phyloP scores from a whole-genome alignment of 163 green algal species.

The Scenedesmus sp. region DNA sequence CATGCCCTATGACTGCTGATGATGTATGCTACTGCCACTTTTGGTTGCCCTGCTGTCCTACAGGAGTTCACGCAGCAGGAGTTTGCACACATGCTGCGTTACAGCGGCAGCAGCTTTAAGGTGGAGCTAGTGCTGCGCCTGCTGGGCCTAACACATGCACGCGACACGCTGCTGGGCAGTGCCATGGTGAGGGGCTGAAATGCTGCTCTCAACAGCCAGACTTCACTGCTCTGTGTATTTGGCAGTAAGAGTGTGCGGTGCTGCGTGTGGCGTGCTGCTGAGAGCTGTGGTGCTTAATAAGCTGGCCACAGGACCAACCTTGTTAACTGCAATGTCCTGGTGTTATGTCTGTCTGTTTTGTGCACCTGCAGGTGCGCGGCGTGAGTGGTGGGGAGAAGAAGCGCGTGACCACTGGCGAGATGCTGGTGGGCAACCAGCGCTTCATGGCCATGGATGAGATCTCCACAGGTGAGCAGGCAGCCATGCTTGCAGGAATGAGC shows the following conservation, averaged over 20 bases:
- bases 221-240: neutral
- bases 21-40: too few species aligned
- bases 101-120: conserved; percentile 38
- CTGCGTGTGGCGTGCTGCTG: neutral
- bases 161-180: conserved; percentile 70
- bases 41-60: neutral
- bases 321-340: conserved; percentile 49
- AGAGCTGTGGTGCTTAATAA: neutral
- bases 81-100: conserved; percentile 24
- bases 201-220: too few species aligned
- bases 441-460: conserved; percentile 45
- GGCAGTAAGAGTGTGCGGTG: neutral
- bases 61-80: conserved; percentile 39
- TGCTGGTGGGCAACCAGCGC: conserved; percentile 35
- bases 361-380: neutral
- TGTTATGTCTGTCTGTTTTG: neutral
- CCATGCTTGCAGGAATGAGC: neutral
- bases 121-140: conserved; percentile 63
- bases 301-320: neutral
- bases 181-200: conserved; percentile 32
- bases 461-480: neutral
- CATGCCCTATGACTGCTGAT: neutral
- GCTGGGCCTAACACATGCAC: conserved; percentile 61
- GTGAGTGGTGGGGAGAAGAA: conserved; percentile 78
- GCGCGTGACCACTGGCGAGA: conserved; percentile 56